Percentiles rank a stretch among this genome's conserved stretches.
Evolutionary conservation across 2,329 filamentous ascomycete species (phyloP).

Genomic region (Albophoma yamanashiensis): DNA sequence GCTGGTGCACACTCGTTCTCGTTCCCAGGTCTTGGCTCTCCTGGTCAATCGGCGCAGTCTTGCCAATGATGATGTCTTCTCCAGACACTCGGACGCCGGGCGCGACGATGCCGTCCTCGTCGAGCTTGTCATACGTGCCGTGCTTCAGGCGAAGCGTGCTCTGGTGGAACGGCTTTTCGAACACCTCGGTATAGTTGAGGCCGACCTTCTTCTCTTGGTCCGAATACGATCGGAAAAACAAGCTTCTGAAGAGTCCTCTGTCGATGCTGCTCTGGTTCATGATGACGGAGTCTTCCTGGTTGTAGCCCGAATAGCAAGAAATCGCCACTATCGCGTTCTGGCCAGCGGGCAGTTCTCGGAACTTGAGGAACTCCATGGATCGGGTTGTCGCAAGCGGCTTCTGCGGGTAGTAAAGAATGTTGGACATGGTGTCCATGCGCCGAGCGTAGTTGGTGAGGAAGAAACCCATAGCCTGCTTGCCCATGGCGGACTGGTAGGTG

Average conservation of each 20-base stretch:
- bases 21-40: slow-evolving; percentile 92
- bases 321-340: slow-evolving; percentile 99
- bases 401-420: slow-evolving; percentile 97
- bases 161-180: slow-evolving; percentile 85
- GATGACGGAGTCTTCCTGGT: slow-evolving; percentile 99
- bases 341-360: slow-evolving; percentile 90
- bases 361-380: slow-evolving; percentile 98
- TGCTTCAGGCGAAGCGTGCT: slow-evolving; percentile 90
- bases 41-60: slow-evolving; percentile 87
- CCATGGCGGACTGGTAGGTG: slow-evolving; percentile 98
- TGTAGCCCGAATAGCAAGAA: slow-evolving; percentile 95
- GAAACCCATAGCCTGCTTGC: slow-evolving; percentile 99
- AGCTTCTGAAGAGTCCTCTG: slow-evolving; percentile 88
- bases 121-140: slow-evolving; percentile 93
- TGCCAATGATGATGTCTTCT: slow-evolving; percentile 98
- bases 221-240: slow-evolving; percentile 96
- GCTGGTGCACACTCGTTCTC: slow-evolving; percentile 78
- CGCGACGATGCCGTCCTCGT: slow-evolving; percentile 89
- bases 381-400: slow-evolving; percentile 93
- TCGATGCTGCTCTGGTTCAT: slow-evolving; percentile 99
- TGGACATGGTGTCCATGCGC: slow-evolving; percentile 99
- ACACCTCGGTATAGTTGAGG: slow-evolving; percentile 83
- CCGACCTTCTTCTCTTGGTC: slow-evolving; percentile 96
- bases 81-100: slow-evolving; percentile 92
- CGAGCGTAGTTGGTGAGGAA: slow-evolving; percentile 95